Conservation (phyloP, 495 filamentous ascomycete genomes). For the Tetracladium marchalianum region DNA sequence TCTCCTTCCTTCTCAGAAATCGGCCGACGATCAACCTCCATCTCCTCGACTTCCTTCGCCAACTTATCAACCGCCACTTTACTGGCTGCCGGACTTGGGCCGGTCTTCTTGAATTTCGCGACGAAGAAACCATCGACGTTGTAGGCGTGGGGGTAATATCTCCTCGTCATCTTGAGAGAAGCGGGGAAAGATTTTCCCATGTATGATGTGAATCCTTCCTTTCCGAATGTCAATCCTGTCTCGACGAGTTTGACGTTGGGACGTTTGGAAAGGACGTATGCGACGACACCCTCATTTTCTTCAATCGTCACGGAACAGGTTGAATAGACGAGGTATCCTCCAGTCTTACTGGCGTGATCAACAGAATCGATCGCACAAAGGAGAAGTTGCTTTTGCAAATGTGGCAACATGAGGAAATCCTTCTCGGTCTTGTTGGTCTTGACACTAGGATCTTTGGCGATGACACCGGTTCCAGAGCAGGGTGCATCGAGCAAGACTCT, state of each 20-base stretch:
- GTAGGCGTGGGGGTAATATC: constrained; percentile 90
- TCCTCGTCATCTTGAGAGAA: constrained; percentile 71
- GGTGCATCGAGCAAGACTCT: constrained; percentile 72
- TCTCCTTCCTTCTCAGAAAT: constrained; percentile 36
- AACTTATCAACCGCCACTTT: constrained; percentile 2
- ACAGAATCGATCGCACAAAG: constrained; percentile 91
- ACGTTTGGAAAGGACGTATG: constrained; percentile 81
- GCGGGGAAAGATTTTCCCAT: constrained; percentile 83
- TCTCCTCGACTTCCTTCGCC: constrained; percentile 25
- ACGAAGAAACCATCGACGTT: constrained; percentile 99
- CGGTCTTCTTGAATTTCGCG: constrained; percentile 90
- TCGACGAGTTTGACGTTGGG: constrained; percentile 92
- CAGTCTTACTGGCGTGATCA: constrained; percentile 74
- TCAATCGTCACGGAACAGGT: constrained; percentile 88
- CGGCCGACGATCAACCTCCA: constrained; percentile 41
- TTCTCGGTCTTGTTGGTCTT: constrained; percentile 96
- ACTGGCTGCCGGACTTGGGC: constrained; percentile 47
- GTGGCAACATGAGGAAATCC: constrained; percentile 85
- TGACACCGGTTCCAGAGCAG: constrained; percentile 79
- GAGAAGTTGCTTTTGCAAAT: constrained; percentile 88
- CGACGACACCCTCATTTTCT: constrained; percentile 88
- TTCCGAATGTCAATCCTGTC: constrained; percentile 86
- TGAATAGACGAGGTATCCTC: constrained; percentile 90
- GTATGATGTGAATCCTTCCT: constrained; percentile 78
- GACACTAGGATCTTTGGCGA: constrained; percentile 86